These are phyloP conservation scores for Alternaria ethzedia DNA, from an alignment of 2,329 filamentous ascomycete genomes.

Conservation along the genomic window DNA sequence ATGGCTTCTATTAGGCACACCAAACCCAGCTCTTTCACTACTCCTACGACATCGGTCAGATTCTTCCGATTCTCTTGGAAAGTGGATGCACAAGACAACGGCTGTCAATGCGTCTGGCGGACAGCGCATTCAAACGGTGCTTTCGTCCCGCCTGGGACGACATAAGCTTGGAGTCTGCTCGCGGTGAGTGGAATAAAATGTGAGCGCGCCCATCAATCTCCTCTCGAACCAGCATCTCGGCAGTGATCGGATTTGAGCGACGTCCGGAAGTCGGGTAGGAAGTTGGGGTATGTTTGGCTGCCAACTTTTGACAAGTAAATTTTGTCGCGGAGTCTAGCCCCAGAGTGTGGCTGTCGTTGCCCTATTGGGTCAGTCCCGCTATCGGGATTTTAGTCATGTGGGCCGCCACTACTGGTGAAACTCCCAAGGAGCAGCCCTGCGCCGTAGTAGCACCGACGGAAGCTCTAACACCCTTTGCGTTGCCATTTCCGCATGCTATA, in stretches of 20 bases:
- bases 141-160: background rate
- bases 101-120: background rate
- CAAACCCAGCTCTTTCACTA: background rate
- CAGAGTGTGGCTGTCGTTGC: background rate
- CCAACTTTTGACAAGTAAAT: background rate
- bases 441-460: conserved; percentile 4
- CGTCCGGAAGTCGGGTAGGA: background rate
- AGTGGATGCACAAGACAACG: background rate
- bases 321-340: background rate
- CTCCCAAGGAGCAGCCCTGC: background rate
- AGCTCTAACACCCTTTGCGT: background rate
- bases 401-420: background rate
- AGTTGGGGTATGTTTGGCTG: background rate
- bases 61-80: background rate
- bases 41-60: background rate
- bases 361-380: background rate
- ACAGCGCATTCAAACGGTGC: background rate
- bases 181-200: background rate
- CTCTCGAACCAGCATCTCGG: background rate
- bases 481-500: background rate
- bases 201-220: background rate
- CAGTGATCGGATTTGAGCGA: background rate
- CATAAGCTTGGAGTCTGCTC: background rate
- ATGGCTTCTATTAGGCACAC: background rate
- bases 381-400: background rate